Evolutionary conservation across 1,284 basidiomycete genomes (phyloP), one percentile per base, ranked within the genome.

Genomic region (Mycena citricolor): DNA sequence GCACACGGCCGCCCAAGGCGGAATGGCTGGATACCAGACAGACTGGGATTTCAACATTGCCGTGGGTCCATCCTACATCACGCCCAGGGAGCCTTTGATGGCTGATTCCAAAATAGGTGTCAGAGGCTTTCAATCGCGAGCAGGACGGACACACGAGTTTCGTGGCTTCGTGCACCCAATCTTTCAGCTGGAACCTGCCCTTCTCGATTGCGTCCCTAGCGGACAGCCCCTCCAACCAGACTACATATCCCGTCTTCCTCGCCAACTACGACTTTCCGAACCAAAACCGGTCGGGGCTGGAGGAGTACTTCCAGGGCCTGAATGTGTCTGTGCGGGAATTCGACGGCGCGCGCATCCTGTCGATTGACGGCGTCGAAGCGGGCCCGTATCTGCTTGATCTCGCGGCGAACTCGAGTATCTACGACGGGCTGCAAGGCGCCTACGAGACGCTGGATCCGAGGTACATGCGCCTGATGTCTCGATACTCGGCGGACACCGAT

Each of bases 171-270:
- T 54, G 52, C 29, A 42, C 45, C 32, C 28, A 30, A 32, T 41
- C 41, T 0, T 54, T 51, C 39, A 54, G 44, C 36, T 54, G 36
- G 26, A 54, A 54, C 23, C 44, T 54, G 19, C 51, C 51, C 19
- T 52, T 52, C 35, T 52, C 51, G 8, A 49, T 52, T 13, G 39
- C 39, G 25, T 46, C 44, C n/a, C 43, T 52, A 11, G 51, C 51
- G 8, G 29, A 35, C 5, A 39, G 34, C 8, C 49, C 49, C 20
- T 41, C 29, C 36, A 39, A 36, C 19, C 34, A 20, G 24, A 25
- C 46, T 10, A 32, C 37, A 25, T 24, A 31, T 20, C 35, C 34
- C 31, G 11, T 43, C 31, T 49, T 52, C 23, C 33, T 52, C 22
- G 36, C 33, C 29, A 31, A 39, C 40, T 51, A 47, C 20, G 49